A percentile compares a stretch with the other conserved stretches of the same genome.
phyloP scores from a whole-genome alignment of 306 rosid genomes.

The Lablab purpureus region DNA sequence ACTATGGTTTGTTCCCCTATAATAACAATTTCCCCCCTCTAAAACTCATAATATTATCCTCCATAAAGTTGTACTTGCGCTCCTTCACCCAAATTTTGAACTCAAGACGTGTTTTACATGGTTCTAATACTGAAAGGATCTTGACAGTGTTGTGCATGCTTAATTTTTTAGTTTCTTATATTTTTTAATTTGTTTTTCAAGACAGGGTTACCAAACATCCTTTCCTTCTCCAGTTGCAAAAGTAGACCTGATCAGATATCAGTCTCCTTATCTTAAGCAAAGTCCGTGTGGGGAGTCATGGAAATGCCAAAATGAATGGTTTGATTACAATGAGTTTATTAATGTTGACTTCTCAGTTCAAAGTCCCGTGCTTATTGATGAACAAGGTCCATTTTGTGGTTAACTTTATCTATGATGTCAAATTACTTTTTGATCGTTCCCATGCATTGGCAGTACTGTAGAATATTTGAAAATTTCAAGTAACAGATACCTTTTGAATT shows the following conservation, averaged over 20 bases:
- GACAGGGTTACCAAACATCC: conserved; percentile 64
- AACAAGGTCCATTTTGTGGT: conserved; percentile 59
- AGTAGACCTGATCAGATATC: conserved; percentile 58
- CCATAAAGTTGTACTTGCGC: not conserved
- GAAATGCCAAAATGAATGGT: conserved; percentile 57
- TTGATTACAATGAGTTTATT: conserved; percentile 49
- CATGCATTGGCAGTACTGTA: not conserved
- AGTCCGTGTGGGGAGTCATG: conserved; percentile 48
- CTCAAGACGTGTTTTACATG: conserved; percentile 4
- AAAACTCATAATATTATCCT: not conserved
- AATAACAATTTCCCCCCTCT: not conserved
- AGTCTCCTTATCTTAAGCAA: conserved; percentile 55
- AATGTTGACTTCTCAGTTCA: conserved; percentile 54
- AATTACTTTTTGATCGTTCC: conserved; percentile 2
- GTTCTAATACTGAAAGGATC: not conserved
- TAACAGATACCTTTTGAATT: not conserved
- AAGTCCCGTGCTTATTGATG: conserved; percentile 52
- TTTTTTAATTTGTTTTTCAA: conserved; percentile 11
- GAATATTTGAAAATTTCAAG: not conserved
- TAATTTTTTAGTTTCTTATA: conserved; percentile 22
- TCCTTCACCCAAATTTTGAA: not conserved
- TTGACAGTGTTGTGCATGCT: not conserved
- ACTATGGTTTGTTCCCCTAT: not conserved
- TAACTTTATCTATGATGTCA: conserved; percentile 4
- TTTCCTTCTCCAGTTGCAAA: conserved; percentile 54